These are phyloP conservation scores for Prorocentrum cordatum DNA, from an alignment of 169 alveolate genomes.

Conservation along the genomic window DNA sequence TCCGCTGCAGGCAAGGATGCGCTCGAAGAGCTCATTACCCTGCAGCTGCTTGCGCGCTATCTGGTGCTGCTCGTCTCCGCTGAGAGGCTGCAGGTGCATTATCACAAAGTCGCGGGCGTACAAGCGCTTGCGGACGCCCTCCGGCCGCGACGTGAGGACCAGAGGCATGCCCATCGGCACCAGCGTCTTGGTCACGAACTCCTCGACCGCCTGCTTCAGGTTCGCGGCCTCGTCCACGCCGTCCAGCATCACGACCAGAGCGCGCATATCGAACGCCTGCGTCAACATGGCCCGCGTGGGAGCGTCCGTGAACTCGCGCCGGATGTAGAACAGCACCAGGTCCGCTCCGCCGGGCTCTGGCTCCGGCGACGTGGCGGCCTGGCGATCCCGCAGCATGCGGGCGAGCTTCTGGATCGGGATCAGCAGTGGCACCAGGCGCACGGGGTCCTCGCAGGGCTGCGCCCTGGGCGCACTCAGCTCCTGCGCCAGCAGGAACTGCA, in stretches of 20 bases:
- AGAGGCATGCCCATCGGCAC: constrained; percentile 43
- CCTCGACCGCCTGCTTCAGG: constrained; percentile 57
- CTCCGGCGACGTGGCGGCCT: not conserved
- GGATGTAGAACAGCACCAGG: constrained; percentile 54
- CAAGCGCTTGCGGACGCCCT: constrained; percentile 37
- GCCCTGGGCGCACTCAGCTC: not conserved
- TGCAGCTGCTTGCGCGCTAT: constrained; percentile 27
- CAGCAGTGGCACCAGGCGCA: constrained; percentile 38
- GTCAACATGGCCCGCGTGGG: constrained; percentile 40
- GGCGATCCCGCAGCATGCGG: constrained; percentile 15
- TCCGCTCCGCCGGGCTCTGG: not conserved
- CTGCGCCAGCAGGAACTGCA: constrained; percentile 27
- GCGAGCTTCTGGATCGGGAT: constrained; percentile 57
- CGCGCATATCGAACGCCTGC: constrained; percentile 61
- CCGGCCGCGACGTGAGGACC: constrained; percentile 38
- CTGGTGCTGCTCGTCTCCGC: constrained; percentile 36
- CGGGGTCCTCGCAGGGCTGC: not conserved
- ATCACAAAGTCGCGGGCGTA: constrained; percentile 29
- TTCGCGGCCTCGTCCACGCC: constrained; percentile 53
- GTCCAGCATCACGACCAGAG: constrained; percentile 43
- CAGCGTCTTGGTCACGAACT: constrained; percentile 38
- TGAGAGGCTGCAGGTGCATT: constrained; percentile 35
- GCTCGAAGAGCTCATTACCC: constrained; percentile 24
- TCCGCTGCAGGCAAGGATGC: too few species aligned
- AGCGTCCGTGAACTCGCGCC: constrained; percentile 5